These are phyloP conservation scores for Oryza rufipogon DNA, from an alignment of 176 grass and related monocot species.

Conservation along the genomic window DNA sequence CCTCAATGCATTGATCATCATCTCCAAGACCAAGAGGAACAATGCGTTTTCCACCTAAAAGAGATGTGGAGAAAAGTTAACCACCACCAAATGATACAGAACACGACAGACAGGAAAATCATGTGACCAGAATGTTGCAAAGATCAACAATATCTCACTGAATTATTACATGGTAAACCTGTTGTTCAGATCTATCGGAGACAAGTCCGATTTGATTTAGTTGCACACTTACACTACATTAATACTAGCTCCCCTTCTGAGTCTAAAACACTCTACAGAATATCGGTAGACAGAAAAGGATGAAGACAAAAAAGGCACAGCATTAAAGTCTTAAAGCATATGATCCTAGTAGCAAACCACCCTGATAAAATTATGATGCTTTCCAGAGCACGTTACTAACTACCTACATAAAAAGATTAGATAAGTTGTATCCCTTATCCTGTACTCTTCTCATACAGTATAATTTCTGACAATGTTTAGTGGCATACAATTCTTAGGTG, in stretches of 20 bases:
- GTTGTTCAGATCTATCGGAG: neutral
- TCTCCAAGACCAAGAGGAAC: slow-evolving; percentile 89
- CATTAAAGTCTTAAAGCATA: slow-evolving; percentile 18
- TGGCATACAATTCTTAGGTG: neutral
- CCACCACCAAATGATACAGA: neutral
- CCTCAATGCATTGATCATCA: slow-evolving; percentile 97
- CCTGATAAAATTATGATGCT: neutral
- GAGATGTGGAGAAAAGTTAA: slow-evolving; percentile 33
- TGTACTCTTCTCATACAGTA: neutral
- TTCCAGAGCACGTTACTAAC: neutral
- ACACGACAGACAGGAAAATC: neutral
- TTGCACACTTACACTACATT: neutral
- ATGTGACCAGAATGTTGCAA: neutral
- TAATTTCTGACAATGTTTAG: neutral
- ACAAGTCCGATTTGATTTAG: neutral
- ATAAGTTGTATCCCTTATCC: neutral
- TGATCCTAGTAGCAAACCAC: neutral
- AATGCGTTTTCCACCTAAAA: slow-evolving; percentile 74
- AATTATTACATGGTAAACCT: neutral
- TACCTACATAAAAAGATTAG: neutral
- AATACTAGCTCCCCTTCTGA: neutral
- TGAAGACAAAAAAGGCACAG: neutral
- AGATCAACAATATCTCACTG: neutral
- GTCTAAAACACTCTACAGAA: neutral
- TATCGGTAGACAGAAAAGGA: neutral